Evolutionary conservation across 2,329 filamentous ascomycete genomes (phyloP), one percentile per base, ranked within the genome.

Genomic region (Curvularia sp.): DNA sequence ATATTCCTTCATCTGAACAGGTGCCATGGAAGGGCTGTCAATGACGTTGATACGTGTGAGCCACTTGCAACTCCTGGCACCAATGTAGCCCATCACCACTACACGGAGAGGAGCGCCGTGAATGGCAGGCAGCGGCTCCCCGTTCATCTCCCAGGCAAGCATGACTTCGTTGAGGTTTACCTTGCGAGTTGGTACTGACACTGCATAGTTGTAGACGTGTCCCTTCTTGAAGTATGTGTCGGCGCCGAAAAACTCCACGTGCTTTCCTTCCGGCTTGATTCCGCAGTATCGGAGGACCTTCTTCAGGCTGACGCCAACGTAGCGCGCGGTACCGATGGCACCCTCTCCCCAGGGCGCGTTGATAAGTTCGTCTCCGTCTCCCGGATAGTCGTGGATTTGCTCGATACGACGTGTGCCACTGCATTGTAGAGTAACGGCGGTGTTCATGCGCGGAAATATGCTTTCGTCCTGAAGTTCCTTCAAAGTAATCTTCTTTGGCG

Each of bases 191-290:
- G 89, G 89, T 0, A 91, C 86, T 13, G 82, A 86, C 48, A 90
- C 87, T 20, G 84, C 80, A 65, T 91, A 92, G 73, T 91, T 91
- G 77, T 84, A 85, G 0, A 84, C 81, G 44, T 88, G 77, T 15
- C 83, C 81, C 49, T 87, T 85, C 73, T 91, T 91, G 79, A 91
- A 89, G 68, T 92, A 91, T 0, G 88, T 89, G 57, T 92, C 89
- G 0, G 86, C 88, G 0, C 89, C 89, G 57, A 85, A 87, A 49
- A 92, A 83, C 64, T 91, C 88, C 12, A 91, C 73, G 62, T 92
- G 87, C 57, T 86, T 84, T 0, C 80, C 86, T 1, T 79, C 77
- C 0, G 81, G 76, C 24, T 78, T 71, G 1, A 90, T 75, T 0
- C 88, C 89, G 58, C 89, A 91, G 58, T 86, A 77, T 63, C 91